Percentiles rank a stretch among this genome's conserved stretches.
Conservation (phyloP, 495 filamentous ascomycete species). For the Xylaria scruposa region DNA sequence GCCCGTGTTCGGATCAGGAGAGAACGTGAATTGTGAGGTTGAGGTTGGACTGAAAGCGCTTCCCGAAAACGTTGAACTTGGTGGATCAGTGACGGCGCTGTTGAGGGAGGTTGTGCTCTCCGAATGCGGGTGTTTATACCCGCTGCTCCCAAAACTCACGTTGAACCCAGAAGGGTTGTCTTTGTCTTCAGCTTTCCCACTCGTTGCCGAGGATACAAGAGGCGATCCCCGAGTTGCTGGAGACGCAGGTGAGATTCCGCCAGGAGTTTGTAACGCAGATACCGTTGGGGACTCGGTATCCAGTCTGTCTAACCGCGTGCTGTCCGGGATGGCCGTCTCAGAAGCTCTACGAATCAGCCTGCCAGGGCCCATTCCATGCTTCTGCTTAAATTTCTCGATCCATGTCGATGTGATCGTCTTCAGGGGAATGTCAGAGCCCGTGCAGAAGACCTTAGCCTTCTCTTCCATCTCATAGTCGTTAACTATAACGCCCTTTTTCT, state of each 20-base stretch:
- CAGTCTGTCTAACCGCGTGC: conserved; percentile 55
- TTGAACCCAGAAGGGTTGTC: conserved; percentile 50
- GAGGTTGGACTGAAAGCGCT: conserved; percentile 85
- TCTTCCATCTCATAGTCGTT: conserved; percentile 86
- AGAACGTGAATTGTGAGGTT: conserved; percentile 81
- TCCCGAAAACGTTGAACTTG: conserved; percentile 71
- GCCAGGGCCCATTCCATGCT: conserved; percentile 75
- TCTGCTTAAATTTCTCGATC: conserved; percentile 97
- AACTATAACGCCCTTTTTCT: conserved; percentile 75
- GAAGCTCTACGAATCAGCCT: conserved; percentile 73
- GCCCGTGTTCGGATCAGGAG: conserved; percentile 73
- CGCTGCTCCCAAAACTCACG: conserved; percentile 59
- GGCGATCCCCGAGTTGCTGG: conserved; percentile 64
- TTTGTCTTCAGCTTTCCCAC: conserved; percentile 70
- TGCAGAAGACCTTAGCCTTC: conserved; percentile 86
- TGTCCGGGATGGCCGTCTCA: conserved; percentile 66
- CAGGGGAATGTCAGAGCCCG: conserved; percentile 75
- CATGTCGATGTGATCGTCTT: conserved; percentile 78
- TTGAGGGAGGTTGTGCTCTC: conserved; percentile 63
- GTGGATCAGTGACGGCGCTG: conserved; percentile 65
- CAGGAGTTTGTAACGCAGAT: conserved; percentile 70
- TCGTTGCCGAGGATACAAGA: conserved; percentile 70
- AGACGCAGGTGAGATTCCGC: conserved; percentile 75
- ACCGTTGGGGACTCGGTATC: conserved; percentile 52
- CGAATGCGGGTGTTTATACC: conserved; percentile 62